phyloP scores from a whole-genome alignment of 352 stramenopile species.

The Peronospora belbahrii region DNA sequence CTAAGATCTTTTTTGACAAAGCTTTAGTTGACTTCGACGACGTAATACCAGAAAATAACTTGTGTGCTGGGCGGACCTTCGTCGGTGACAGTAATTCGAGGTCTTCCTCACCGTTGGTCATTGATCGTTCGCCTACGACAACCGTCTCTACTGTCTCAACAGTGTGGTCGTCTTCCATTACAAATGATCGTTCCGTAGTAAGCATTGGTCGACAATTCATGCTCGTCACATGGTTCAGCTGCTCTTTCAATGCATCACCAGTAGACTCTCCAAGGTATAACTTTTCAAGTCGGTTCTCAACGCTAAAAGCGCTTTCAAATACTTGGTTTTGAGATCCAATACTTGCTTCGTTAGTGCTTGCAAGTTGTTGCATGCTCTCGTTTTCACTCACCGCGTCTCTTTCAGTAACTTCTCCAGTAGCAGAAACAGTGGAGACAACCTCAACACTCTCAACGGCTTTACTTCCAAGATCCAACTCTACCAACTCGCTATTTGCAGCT shows the following conservation, averaged over 20 bases:
- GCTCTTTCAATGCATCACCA: conserved; percentile 3
- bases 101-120: conserved; percentile 54
- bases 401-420: not conserved
- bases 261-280: conserved; percentile 4
- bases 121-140: conserved; percentile 47
- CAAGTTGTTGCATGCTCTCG: not conserved
- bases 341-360: not conserved
- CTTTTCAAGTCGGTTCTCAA: conserved; percentile 5
- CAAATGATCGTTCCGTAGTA: conserved; percentile 60
- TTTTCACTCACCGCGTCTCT: not conserved
- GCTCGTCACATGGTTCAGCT: conserved; percentile 4
- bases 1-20: conserved; percentile 2
- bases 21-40: conserved; percentile 6
- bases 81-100: conserved; percentile 12
- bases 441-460: not conserved
- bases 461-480: conserved; percentile 7
- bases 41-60: conserved; percentile 6
- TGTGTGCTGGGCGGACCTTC: conserved; percentile 2
- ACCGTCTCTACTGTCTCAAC: conserved; percentile 58
- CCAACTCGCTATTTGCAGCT: not conserved
- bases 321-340: not conserved
- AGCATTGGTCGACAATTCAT: conserved; percentile 35
- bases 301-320: not conserved
- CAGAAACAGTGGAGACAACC: not conserved
- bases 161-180: conserved; percentile 51